phyloP scores from a whole-genome alignment of 192 early-diverging fungal species.

The Coemansia sp. region DNA sequence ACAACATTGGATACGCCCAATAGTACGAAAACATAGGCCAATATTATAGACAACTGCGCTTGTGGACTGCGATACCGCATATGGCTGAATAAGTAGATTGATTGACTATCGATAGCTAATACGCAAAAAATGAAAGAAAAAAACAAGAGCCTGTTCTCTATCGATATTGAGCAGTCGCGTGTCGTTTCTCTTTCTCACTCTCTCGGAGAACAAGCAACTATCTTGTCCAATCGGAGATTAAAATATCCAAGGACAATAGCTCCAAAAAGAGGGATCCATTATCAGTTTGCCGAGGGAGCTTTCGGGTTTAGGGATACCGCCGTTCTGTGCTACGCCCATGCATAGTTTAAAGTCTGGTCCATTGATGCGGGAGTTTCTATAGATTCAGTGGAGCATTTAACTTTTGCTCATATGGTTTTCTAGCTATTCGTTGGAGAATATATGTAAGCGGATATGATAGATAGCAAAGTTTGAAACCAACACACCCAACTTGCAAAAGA shows the following conservation, averaged over 20 bases:
- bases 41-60: slow-evolving; percentile 16
- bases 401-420: too few relatives aligned
- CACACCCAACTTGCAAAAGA: too few relatives aligned
- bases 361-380: too few relatives aligned
- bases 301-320: too few relatives aligned
- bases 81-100: not conserved
- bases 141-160: not conserved
- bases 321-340: too few relatives aligned
- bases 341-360: too few relatives aligned
- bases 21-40: slow-evolving; percentile 7
- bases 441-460: too few relatives aligned
- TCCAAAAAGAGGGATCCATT: not conserved
- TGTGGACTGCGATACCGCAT: slow-evolving; percentile 26
- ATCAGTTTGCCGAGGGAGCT: not conserved
- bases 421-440: too few relatives aligned
- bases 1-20: slow-evolving; percentile 2
- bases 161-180: not conserved
- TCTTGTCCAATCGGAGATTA: not conserved
- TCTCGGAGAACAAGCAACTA: not conserved
- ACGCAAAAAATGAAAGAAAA: not conserved
- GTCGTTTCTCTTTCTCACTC: not conserved
- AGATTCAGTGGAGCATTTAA: too few relatives aligned
- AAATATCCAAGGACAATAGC: not conserved
- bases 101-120: not conserved
- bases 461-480: too few relatives aligned